Base-by-base conservation (phyloP, 140 eudicot genomes). In the Bidens hawaiensis region DNA sequence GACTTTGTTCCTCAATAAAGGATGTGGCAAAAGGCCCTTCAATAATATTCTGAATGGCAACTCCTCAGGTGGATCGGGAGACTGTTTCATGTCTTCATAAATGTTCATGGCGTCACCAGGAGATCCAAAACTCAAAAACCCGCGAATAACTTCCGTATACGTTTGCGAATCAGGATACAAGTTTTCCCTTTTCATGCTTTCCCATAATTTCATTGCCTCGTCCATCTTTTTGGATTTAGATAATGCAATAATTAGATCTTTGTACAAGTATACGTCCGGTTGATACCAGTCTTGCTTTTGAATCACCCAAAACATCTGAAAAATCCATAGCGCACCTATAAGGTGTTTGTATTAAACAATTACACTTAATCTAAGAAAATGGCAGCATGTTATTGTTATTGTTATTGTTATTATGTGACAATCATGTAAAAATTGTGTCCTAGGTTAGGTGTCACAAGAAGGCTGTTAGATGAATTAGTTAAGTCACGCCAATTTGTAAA, bases 61-160 rank as follows among this genome's bases (percentile, higher is more conserved):
- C 65, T 84, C 81, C 36, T 86, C 90, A 0, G 97, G 97, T 63
- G 90, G 97, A 25, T 87, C 95, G 27, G 96, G 96, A 68, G 90
- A 87, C 68, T 84, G 82, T 58, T 83, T 79, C 98, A 90, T 87
- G 74, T 87, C 98, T 67, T 90, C 96, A 14, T 72, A 90, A 4
- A 90, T 76, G 72, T 90, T 90, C 98, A 90, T 90, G 30, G 98
- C 98, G 55, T 87, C 95, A 38, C 81, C 86, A 48, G 96, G 98
- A 33, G 95, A 84, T 43, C 97, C 97, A 62, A 75, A 65, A 5
- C 80, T 76, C 74, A 90, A 72, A 77, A 90, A 90, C 28, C 94
- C 96, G 27, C 96, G 78, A 60, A 90, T 90, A 5, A 90, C 83
- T 78, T 84, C 98, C 0, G 88, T 80, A 67, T 84, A 90, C 13